Evolutionary conservation across 31 red algal species (phyloP).

Genomic region (Odonthalia washingtoniensis): DNA sequence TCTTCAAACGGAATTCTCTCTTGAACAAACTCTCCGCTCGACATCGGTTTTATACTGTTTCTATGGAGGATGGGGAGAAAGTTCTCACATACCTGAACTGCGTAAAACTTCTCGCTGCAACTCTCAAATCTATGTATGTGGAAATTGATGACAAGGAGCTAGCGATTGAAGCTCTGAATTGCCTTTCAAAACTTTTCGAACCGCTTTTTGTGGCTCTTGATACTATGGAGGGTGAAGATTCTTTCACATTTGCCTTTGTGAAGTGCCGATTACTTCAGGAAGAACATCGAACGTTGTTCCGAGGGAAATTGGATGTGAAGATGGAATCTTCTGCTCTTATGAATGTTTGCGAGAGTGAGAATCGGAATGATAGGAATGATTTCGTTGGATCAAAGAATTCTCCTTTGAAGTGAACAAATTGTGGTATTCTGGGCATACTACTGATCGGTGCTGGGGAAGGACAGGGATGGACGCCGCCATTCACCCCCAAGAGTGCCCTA

Average conservation of each 20-base stretch:
- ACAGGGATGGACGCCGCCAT: neutral
- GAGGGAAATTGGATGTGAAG: neutral
- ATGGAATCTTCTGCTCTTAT: neutral
- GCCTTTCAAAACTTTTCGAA: neutral
- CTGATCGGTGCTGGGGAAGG: neutral
- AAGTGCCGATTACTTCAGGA: slow-evolving; percentile 28
- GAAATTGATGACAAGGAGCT: neutral
- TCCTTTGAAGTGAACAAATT: neutral
- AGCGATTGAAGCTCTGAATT: neutral
- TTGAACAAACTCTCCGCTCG: slow-evolving; percentile 34
- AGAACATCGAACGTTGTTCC: neutral
- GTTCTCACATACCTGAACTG: slow-evolving; percentile 19
- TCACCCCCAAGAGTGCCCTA: neutral
- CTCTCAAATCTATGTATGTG: slow-evolving; percentile 26
- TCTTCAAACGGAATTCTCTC: slow-evolving; percentile 13
- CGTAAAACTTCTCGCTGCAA: neutral
- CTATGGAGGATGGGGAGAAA: slow-evolving; percentile 42
- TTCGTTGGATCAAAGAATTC: no score
- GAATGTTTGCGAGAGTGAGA: no score
- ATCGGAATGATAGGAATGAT: no score
- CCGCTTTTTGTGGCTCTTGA: neutral
- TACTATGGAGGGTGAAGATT: slow-evolving; percentile 21
- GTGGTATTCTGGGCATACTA: neutral
- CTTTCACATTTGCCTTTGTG: slow-evolving; percentile 26
- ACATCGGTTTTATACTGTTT: slow-evolving; percentile 20